These are phyloP conservation scores for Leccinum obscurum DNA, from an alignment of 768 basidiomycete species.

Conservation along the genomic window DNA sequence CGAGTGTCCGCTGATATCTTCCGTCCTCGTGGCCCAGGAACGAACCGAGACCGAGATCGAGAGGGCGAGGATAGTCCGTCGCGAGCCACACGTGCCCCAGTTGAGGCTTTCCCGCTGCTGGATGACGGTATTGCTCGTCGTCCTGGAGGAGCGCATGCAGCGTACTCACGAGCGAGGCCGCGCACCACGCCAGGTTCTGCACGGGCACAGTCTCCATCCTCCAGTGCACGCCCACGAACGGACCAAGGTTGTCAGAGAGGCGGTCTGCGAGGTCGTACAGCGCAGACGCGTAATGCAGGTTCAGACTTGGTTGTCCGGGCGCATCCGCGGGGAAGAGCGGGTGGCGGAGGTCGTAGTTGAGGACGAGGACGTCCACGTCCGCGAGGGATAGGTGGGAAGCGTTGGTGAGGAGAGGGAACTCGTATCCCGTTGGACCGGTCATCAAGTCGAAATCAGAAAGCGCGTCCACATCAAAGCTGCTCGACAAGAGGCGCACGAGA, in stretches of 20 bases:
- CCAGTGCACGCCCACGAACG: slow-evolving; percentile 58
- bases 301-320: not conserved
- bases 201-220: slow-evolving; percentile 50
- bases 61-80: slow-evolving; percentile 49
- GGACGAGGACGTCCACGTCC: slow-evolving; percentile 44
- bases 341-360: slow-evolving; percentile 55
- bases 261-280: slow-evolving; percentile 43
- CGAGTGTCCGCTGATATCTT: not conserved
- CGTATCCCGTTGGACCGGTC: slow-evolving; percentile 13
- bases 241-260: slow-evolving; percentile 35
- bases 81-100: slow-evolving; percentile 54
- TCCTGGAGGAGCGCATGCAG: slow-evolving; percentile 38
- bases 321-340: slow-evolving; percentile 37
- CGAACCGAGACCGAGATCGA: not conserved
- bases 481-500: slow-evolving; percentile 21
- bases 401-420: slow-evolving; percentile 9
- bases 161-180: slow-evolving; percentile 46
- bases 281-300: slow-evolving; percentile 44
- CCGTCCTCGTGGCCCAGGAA: too few relatives aligned
- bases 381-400: slow-evolving; percentile 13
- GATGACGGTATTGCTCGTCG: slow-evolving; percentile 19
- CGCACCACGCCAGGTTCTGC: slow-evolving; percentile 38
- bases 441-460: slow-evolving; percentile 7
- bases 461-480: not conserved
- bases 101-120: not conserved